A percentile compares a stretch with the other conserved stretches of the same genome.
phyloP scores from a whole-genome alignment of 148 eudicot species.

The Rheum nobile region DNA sequence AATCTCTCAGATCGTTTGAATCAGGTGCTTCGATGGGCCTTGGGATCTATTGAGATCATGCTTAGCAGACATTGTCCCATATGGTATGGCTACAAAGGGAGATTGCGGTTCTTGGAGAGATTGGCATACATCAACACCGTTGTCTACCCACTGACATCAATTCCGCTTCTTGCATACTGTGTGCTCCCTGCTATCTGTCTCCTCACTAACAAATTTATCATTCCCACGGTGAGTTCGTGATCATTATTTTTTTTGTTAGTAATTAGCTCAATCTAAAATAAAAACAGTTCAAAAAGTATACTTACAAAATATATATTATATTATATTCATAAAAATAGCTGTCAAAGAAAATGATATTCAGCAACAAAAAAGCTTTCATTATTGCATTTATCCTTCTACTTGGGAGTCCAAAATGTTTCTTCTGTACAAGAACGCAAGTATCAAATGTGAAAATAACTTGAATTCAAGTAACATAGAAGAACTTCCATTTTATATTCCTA shows the following conservation, averaged over 20 bases:
- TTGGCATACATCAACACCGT: slow-evolving; percentile 58
- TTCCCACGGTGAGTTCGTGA: slow-evolving; percentile 17
- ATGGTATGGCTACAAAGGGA: slow-evolving; percentile 58
- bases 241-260: neutral
- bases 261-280: neutral
- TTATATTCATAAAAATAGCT: neutral
- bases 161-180: slow-evolving; percentile 55
- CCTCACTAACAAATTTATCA: slow-evolving; percentile 46
- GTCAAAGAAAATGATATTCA: neutral
- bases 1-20: slow-evolving; percentile 66
- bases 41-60: slow-evolving; percentile 57
- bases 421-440: neutral
- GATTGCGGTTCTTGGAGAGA: slow-evolving; percentile 41
- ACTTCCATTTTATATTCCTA: neutral
- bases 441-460: neutral
- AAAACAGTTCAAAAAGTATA: neutral
- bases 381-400: neutral
- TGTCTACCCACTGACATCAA: slow-evolving; percentile 52
- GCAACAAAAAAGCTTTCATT: neutral
- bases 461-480: neutral
- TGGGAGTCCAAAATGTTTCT: neutral
- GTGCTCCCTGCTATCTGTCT: slow-evolving; percentile 53
- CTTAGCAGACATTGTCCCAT: slow-evolving; percentile 65
- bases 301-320: neutral
- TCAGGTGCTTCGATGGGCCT: slow-evolving; percentile 68